Base-by-base conservation (phyloP, 768 basidiomycete species). In the Lactarius indigo region DNA sequence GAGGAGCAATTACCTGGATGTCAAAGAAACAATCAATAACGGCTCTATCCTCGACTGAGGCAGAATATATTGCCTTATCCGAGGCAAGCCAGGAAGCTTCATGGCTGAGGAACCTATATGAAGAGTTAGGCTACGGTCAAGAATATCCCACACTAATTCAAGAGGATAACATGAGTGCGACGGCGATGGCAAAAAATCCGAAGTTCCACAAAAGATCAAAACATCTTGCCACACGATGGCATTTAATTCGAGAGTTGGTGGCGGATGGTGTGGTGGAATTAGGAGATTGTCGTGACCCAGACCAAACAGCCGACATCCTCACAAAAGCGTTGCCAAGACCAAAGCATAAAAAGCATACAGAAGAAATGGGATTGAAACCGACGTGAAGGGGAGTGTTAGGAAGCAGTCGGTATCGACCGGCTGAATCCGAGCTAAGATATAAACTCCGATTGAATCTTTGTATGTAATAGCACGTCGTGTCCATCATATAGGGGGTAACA, bases 261-360 rank as follows among this genome's bases (percentile, higher is more conserved):
- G 8, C 0, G 10, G 35, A 9, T 3, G 6, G 6, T 8, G 1
- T 8, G 0, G 5, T 5, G 1, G 10, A 12, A 4, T 13, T 5
- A 8, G 26, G 1, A 3, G 20, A 18, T 54, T 26, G 23, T 13
- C 9, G 7, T 0, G 52, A 54, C 17, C 52, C 52, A 13, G 52
- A 55, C 5, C 30, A 30, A 15, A 55, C 26, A 5, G 52, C 52
- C 0, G 26, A 55, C 17, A 30, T 55, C 0, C n/a, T 55, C 0
- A 55, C 52, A 0, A 55, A 55, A 4, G 12, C 52, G 2, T 37
- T 37, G 35, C 10, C 35, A 37, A 37, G 35, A 12, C 35, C 35
- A 13, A 37, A 37, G 35, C 9, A 37, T 13, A 37, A 9, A 12
- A 37, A 37, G 2, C 35, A 37, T 9, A 9, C 12, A 9, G 35